Conservation (phyloP, 805 yeast species). For the Saturnispora diversa region DNA sequence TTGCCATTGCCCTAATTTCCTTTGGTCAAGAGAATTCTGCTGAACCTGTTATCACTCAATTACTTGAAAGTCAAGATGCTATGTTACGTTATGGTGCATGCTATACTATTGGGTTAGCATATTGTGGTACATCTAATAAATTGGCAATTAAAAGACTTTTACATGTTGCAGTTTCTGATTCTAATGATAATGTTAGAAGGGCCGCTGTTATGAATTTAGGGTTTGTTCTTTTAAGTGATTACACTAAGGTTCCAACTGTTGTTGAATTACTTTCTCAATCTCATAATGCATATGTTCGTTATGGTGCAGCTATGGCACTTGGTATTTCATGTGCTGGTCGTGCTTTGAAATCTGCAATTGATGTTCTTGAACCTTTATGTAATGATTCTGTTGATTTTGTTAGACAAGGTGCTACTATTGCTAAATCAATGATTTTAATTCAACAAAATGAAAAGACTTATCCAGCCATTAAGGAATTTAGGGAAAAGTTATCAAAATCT, state of each 20-base stretch:
- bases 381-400: conserved; percentile 95
- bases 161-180: conserved; percentile 94
- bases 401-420: conserved; percentile 94
- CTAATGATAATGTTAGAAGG: conserved; percentile 92
- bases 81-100: conserved; percentile 94
- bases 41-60: conserved; percentile 53
- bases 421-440: conserved; percentile 82
- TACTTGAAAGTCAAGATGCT: conserved; percentile 70
- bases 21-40: conserved; percentile 83
- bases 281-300: conserved; percentile 96
- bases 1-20: conserved; percentile 79
- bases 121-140: conserved; percentile 93
- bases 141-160: conserved; percentile 76
- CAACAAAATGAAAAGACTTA: conserved; percentile 76
- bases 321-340: conserved; percentile 98
- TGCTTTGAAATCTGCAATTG: conserved; percentile 79
- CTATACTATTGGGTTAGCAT: conserved; percentile 87
- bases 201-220: conserved; percentile 91
- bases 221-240: conserved; percentile 81
- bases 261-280: conserved; percentile 89
- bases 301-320: conserved; percentile 95
- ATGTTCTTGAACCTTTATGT: conserved; percentile 83
- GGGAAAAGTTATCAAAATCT: conserved; percentile 66
- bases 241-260: conserved; percentile 88
- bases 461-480: conserved; percentile 73